A percentile compares a stretch with the other conserved stretches of the same genome.
Conservation (phyloP, 352 stramenopile species). For the Globisporangium middletonii region DNA sequence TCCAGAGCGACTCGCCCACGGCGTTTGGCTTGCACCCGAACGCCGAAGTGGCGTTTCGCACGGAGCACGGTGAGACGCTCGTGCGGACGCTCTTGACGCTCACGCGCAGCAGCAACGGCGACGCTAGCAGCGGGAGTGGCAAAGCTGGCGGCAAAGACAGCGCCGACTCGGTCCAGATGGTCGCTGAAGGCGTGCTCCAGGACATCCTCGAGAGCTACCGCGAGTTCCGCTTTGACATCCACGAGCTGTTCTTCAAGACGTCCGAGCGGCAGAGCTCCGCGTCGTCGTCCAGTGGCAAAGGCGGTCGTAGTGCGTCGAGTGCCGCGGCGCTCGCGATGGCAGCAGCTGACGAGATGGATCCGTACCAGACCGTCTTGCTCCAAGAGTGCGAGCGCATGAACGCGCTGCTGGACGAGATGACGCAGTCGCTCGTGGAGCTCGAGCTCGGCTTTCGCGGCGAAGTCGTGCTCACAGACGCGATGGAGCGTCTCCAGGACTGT, state of each 20-base stretch:
- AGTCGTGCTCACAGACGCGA: conserved; percentile 80
- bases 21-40: conserved; percentile 93
- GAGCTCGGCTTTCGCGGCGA: conserved; percentile 87
- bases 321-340: conserved; percentile 16
- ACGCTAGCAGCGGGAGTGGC: conserved; percentile 7
- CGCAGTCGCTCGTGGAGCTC: conserved; percentile 67
- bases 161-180: conserved; percentile 62
- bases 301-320: conserved; percentile 31
- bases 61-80: conserved; percentile 69
- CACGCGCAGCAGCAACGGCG: conserved; percentile 20
- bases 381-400: conserved; percentile 92
- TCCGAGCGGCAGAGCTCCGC: conserved; percentile 17
- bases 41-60: conserved; percentile 90
- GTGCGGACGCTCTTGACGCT: conserved; percentile 79
- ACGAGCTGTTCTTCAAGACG: conserved; percentile 69
- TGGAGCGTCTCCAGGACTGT: conserved; percentile 79
- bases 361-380: conserved; percentile 87
- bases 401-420: conserved; percentile 68
- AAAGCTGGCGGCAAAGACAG: conserved; percentile 25
- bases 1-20: conserved; percentile 79
- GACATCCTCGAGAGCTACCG: conserved; percentile 89
- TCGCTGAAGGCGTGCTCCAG: conserved; percentile 81
- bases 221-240: conserved; percentile 81
- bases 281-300: conserved; percentile 10
- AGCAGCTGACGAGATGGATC: conserved; percentile 75